Base-by-base conservation (phyloP, 305 asterid species). In the Striga hermonthica region DNA sequence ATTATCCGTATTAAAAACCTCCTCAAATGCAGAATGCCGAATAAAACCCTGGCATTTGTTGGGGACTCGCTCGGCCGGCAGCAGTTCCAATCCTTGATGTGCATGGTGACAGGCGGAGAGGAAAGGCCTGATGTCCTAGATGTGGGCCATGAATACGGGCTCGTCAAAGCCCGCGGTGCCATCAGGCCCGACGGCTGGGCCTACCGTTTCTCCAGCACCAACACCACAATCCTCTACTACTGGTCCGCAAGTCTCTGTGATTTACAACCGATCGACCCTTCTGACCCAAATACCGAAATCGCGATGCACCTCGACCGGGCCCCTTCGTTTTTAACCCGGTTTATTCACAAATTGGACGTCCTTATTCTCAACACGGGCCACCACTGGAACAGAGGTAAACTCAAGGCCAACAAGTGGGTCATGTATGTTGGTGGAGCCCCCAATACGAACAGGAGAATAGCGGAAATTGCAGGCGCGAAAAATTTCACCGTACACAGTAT, bases 1-100 rank as follows among this genome's bases (percentile, higher is more conserved):
- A 22, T 1, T 50, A 47, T 50, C 61, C 31, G 40, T 12, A 43
- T 66, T 22, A 68, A 45, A 47, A 11, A 13, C 52, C 47, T 67
- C 57, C 66, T 54, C 65, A 47, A 56, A 28, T 64, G 58, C 93
- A 89, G 97, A 83, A 86, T 92, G 98, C 71, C 57, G 69, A 76
- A 83, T 78, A 87, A 87, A 73, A 92, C 96, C 39, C 78, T 92
- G 78, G 98, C 97, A 31, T 84, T 87, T 66, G 73, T 92, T 34
- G 98, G 98, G 60, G 98, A 92, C 83, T 92, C 98, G 11, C 80
- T 89, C 34, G 98, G 98, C 53, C 84, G 98, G 62, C 97, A 92
- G 83, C 98, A 92, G 76, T 91, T 90, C 74, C 97, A 90, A 58
- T 90, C 97, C 53, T 72, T 90, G 56, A 86, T 90, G 97, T 91